A percentile compares a stretch with the other conserved stretches of the same genome.
These are phyloP conservation scores for Phytophthora quininea DNA, from an alignment of 352 stramenopile species.

Conservation along the genomic window DNA sequence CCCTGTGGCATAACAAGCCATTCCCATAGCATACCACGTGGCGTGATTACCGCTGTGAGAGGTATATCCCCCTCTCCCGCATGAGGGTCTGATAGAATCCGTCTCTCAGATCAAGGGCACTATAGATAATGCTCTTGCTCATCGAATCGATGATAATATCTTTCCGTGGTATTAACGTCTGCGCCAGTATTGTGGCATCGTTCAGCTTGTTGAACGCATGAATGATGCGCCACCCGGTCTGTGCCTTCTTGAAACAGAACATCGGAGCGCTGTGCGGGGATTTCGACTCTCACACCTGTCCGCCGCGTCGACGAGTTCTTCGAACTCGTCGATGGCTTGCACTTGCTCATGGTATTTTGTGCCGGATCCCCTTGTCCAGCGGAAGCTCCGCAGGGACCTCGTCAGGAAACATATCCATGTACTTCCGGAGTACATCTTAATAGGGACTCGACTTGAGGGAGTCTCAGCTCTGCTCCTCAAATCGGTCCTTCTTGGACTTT, in stretches of 20 bases:
- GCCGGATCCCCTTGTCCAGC: slow-evolving; percentile 3
- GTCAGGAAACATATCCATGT: slow-evolving; percentile 3
- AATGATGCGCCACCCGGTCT: neutral
- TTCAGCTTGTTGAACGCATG: slow-evolving; percentile 1
- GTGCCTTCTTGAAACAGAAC: slow-evolving; percentile 3
- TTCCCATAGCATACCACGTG: slow-evolving; percentile 26
- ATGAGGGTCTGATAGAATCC: slow-evolving; percentile 6
- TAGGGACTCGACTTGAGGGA: slow-evolving; percentile 1
- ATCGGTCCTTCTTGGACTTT: slow-evolving; percentile 1
- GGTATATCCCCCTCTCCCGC: slow-evolving; percentile 12
- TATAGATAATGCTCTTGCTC: neutral
- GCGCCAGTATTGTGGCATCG: neutral
- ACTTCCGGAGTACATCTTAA: slow-evolving; percentile 1
- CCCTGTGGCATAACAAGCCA: neutral
- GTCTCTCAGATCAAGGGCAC: slow-evolving; percentile 6
- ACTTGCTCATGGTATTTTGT: slow-evolving; percentile 3
- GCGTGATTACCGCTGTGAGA: slow-evolving; percentile 20
- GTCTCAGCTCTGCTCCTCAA: slow-evolving; percentile 1
- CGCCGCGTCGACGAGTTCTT: neutral
- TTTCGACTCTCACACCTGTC: neutral
- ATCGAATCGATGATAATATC: slow-evolving; percentile 5
- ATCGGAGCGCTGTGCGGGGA: neutral
- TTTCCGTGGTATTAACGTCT: neutral
- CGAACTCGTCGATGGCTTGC: slow-evolving; percentile 1
- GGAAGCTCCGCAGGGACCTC: slow-evolving; percentile 4